Evolutionary conservation across 2,329 filamentous ascomycete genomes (phyloP).

Genomic region (Pseudogymnoascus pannorum): DNA sequence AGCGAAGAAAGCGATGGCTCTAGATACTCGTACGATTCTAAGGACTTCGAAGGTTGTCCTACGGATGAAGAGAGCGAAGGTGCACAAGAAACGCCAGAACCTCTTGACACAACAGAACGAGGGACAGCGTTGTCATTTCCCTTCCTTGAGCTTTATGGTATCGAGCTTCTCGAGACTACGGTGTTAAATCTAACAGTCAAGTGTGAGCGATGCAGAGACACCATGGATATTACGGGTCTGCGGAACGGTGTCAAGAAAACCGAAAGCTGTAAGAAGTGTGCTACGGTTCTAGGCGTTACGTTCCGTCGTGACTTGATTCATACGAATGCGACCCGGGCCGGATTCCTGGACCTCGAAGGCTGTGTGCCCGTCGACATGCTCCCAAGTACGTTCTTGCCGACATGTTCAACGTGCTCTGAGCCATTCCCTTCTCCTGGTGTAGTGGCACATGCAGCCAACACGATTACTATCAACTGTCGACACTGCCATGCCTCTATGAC

Average conservation of each 20-base stretch:
- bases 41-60: constrained; percentile 22
- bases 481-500: constrained; percentile 75
- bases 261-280: constrained; percentile 53
- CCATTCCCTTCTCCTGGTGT: constrained; percentile 55
- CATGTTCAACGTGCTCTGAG: constrained; percentile 69
- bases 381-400: constrained; percentile 66
- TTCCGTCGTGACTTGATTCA: constrained; percentile 68
- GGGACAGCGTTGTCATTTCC: constrained; percentile 77
- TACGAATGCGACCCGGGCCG: constrained; percentile 63
- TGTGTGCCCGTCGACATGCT: constrained; percentile 71
- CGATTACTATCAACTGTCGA: constrained; percentile 66
- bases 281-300: constrained; percentile 40
- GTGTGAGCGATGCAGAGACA: constrained; percentile 70
- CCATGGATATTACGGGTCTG: constrained; percentile 61
- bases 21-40: constrained; percentile 40
- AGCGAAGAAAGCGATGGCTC: constrained; percentile 41
- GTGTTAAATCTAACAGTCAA: constrained; percentile 64
- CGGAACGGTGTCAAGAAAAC: constrained; percentile 47
- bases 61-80: constrained; percentile 36
- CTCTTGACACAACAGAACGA: constrained; percentile 38
- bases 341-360: constrained; percentile 69
- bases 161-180: constrained; percentile 66
- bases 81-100: not conserved
- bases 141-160: constrained; percentile 65
- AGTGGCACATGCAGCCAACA: constrained; percentile 66